Evolutionary conservation across 2,329 filamentous ascomycete genomes (phyloP).

Genomic region (Cladosporium sp.): DNA sequence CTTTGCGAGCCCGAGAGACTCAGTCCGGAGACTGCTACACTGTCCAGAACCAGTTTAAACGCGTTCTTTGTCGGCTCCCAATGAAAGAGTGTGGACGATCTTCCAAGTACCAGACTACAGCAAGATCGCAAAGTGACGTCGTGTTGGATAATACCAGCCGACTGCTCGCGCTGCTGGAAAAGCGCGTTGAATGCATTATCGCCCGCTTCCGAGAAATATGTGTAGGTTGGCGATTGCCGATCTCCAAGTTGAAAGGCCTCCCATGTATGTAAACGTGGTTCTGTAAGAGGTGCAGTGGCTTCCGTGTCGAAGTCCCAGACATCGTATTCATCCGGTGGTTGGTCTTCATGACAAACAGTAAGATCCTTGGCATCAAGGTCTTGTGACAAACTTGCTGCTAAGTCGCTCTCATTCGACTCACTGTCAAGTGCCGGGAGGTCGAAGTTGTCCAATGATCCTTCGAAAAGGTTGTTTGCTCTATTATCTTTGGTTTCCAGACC

Average conservation of each 20-base stretch:
- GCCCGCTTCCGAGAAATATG: constrained; percentile 67
- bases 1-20: constrained; percentile 49
- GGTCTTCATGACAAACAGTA: background rate
- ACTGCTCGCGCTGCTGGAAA: constrained; percentile 45
- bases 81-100: constrained; percentile 66
- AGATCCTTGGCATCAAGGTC: background rate
- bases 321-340: constrained; percentile 27
- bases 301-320: constrained; percentile 38
- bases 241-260: constrained; percentile 51
- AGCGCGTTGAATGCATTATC: constrained; percentile 61
- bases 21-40: constrained; percentile 48
- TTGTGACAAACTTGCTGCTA: background rate
- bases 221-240: constrained; percentile 36
- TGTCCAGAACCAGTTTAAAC: constrained; percentile 48
- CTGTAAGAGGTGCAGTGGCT: constrained; percentile 29
- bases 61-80: constrained; percentile 52
- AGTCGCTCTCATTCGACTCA: background rate
- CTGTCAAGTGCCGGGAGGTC: constrained; percentile 10
- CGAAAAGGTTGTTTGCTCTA: background rate
- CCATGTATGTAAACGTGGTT: constrained; percentile 59
- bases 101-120: constrained; percentile 63
- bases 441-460: background rate
- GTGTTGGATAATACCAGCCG: constrained; percentile 37
- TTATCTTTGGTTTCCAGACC: background rate
- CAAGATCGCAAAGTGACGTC: constrained; percentile 49